A percentile compares a stretch with the other conserved stretches of the same genome.
Conservation (phyloP, 352 stramenopile species). For the Achlya hypogyna region DNA sequence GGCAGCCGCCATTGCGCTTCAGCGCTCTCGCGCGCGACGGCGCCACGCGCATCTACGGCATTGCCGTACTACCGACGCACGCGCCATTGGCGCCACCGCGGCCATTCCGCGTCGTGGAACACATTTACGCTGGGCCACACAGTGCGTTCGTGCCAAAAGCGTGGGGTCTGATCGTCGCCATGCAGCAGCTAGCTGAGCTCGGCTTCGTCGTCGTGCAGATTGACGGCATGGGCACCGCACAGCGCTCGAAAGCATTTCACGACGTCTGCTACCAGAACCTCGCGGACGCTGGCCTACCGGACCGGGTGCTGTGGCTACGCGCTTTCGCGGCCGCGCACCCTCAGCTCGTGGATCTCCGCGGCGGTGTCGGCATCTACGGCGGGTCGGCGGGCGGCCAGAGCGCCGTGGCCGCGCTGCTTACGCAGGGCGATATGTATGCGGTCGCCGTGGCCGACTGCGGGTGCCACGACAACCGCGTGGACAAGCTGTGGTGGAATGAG, state of each 20-base stretch:
- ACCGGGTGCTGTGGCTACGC: conserved; percentile 1
- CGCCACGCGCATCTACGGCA: conserved; percentile 12
- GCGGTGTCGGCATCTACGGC: conserved; percentile 15
- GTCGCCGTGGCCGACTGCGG: conserved; percentile 14
- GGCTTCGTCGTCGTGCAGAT: conserved; percentile 16
- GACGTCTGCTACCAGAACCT: conserved; percentile 14
- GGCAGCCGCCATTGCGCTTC: neutral
- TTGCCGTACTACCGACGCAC: neutral
- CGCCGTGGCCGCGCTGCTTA: neutral
- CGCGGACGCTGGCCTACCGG: conserved; percentile 1
- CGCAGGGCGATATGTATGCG: conserved; percentile 4
- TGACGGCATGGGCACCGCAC: conserved; percentile 15
- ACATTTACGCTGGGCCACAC: conserved; percentile 14
- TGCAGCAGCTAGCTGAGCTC: conserved; percentile 3
- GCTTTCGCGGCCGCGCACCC: neutral
- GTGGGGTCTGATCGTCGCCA: neutral
- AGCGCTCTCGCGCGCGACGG: neutral
- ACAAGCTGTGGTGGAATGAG: conserved; percentile 20
- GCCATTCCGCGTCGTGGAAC: neutral
- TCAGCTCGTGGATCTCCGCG: neutral
- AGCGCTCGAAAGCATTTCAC: conserved; percentile 14
- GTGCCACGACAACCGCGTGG: conserved; percentile 19
- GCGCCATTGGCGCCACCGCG: neutral
- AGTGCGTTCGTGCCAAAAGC: neutral
- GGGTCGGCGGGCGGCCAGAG: conserved; percentile 11